phyloP scores from a whole-genome alignment of 2,329 filamentous ascomycete species.

The Hypoxylon sp. region DNA sequence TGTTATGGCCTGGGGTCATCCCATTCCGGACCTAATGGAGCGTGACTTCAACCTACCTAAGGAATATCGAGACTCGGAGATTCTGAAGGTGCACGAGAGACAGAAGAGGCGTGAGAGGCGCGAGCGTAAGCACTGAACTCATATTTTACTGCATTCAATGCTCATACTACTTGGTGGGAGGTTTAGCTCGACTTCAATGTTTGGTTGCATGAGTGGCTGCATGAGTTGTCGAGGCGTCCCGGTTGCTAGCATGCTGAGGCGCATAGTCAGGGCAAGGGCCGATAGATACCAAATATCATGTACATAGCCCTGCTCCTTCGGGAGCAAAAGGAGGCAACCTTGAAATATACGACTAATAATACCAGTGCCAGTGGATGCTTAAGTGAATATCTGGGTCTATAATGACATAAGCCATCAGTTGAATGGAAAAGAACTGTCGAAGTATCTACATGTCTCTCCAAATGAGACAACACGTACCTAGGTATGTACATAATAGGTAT shows the following conservation, averaged over 20 bases:
- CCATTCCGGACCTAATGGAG: constrained; percentile 78
- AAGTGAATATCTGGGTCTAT: neutral
- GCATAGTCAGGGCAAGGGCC: neutral
- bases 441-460: no score
- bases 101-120: constrained; percentile 71
- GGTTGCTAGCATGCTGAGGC: neutral
- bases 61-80: constrained; percentile 69
- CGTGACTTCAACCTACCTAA: constrained; percentile 80
- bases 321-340: neutral
- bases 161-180: neutral
- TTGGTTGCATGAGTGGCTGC: neutral
- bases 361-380: neutral
- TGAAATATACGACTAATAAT: neutral
- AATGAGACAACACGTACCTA: no score
- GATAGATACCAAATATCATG: neutral
- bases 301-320: neutral
- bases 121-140: constrained; percentile 57
- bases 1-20: constrained; percentile 82
- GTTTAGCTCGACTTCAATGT: neutral
- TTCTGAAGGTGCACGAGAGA: constrained; percentile 69
- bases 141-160: neutral
- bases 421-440: neutral
- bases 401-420: neutral
- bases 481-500: neutral
- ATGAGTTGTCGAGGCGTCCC: neutral